phyloP scores from a whole-genome alignment of 768 basidiomycete genomes.

The Gelatoporia subvermispora region DNA sequence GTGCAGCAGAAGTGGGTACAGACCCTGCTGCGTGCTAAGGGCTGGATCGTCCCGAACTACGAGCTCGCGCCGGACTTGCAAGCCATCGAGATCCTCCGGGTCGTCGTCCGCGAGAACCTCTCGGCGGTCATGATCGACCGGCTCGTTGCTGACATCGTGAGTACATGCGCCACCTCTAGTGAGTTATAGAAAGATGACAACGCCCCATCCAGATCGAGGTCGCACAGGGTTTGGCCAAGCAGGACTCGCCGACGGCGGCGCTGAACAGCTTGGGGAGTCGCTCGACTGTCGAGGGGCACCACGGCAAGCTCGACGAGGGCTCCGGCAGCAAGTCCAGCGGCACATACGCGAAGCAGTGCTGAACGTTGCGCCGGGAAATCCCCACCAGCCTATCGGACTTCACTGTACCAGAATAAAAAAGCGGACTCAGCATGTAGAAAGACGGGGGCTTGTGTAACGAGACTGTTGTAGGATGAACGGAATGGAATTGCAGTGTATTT shows the following conservation, averaged over 20 bases:
- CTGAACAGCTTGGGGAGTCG: slow-evolving; percentile 38
- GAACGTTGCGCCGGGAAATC: slow-evolving; percentile 16
- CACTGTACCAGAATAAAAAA: too few species aligned
- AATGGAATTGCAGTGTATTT: too few species aligned
- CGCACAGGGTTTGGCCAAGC: slow-evolving; percentile 50
- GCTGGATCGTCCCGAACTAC: slow-evolving; percentile 61
- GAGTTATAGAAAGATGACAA: background rate
- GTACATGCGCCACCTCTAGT: slow-evolving; percentile 18
- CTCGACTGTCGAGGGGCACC: slow-evolving; percentile 33
- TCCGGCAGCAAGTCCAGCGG: slow-evolving; percentile 47
- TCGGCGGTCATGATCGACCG: slow-evolving; percentile 45
- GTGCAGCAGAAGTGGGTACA: slow-evolving; percentile 59
- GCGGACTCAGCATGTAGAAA: too few species aligned
- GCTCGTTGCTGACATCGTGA: slow-evolving; percentile 64
- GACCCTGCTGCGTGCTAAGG: slow-evolving; percentile 39
- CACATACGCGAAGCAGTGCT: slow-evolving; percentile 69
- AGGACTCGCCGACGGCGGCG: slow-evolving; percentile 45
- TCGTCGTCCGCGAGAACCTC: slow-evolving; percentile 54
- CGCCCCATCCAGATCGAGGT: slow-evolving; percentile 46
- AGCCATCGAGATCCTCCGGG: slow-evolving; percentile 53
- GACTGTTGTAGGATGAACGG: too few species aligned
- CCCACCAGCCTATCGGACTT: too few species aligned
- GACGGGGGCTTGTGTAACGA: too few species aligned
- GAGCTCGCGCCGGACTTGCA: slow-evolving; percentile 50
- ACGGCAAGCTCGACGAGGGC: slow-evolving; percentile 44